Evolutionary conservation across 352 stramenopile genomes (phyloP), one percentile per base, ranked within the genome.

Genomic region (Pythium monospermum): DNA sequence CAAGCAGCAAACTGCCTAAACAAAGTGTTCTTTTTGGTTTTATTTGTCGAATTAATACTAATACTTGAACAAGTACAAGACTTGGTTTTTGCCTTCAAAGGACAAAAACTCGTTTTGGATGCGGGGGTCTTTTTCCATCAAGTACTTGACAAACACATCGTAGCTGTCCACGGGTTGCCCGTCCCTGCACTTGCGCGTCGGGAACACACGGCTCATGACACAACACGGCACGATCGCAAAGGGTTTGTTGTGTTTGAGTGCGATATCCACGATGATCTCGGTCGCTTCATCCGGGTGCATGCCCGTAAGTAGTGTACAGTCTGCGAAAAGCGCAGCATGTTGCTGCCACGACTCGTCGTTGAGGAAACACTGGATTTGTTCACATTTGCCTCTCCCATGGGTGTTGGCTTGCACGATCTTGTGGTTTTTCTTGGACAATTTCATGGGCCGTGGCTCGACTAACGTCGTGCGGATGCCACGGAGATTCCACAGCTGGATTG

Each of bases 151-250:
- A 33, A 96, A 85, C 19, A 82, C 64, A 13, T 91, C 75, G 61
- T 96, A 93, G 7, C 69, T 91, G 22, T 79, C 75, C 6, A 96
- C 84, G 13, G 59, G 55, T 19, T 63, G 85, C 18, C 76, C 78
- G 54, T 88, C 73, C 23, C 48, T 64, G 38, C 69, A 82, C 28
- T 55, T 56, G 8, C 79, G 84, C 41, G 83, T 50, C 0, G 87
- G 89, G 68, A 98, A 98, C 43, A 96, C 64, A 1, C 79, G 85
- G 37, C 87, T 96, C 78, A 98, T 98, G 26, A 98, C 94, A 56
- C 95, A 98, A 49, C 96, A 99, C 18, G 96, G 96, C 30, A 98
- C 93, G 41, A 99, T 83, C 5, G 95, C 91, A 70, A 98, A 98
- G 0, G 93, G 87, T 49, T 97, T 97, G 10, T 66, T 37, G 42